phyloP scores from a whole-genome alignment of 2,329 filamentous ascomycete genomes.

The Fonsecaea pedrosoi region DNA sequence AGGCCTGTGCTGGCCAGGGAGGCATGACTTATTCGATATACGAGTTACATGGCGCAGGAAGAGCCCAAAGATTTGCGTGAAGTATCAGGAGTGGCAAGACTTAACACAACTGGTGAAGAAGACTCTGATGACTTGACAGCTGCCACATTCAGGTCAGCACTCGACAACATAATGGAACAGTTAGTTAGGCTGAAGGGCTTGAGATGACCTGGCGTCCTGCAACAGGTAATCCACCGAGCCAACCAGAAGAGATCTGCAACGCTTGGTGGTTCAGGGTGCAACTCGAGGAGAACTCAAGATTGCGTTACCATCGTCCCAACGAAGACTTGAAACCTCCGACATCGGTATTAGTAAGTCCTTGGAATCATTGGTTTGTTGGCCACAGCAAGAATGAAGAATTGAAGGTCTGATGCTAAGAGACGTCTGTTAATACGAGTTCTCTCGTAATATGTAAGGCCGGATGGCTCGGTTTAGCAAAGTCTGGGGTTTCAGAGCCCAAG shows the following conservation, averaged over 20 bases:
- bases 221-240: conserved; percentile 4
- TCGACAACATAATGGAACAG: too few species aligned
- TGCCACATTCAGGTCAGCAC: neutral
- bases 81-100: neutral
- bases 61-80: neutral
- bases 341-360: neutral
- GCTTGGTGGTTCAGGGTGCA: neutral
- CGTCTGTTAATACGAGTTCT: neutral
- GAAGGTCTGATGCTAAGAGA: neutral
- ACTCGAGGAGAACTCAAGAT: neutral
- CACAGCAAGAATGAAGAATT: neutral
- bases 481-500: neutral
- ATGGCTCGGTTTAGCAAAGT: neutral
- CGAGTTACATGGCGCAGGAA: neutral
- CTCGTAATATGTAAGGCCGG: neutral
- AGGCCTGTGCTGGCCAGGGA: neutral
- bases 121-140: neutral
- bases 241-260: conserved; percentile 14
- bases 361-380: neutral
- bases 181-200: neutral
- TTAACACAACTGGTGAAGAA: conserved; percentile 5
- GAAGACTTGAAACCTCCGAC: neutral
- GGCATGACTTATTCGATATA: conserved; percentile 7
- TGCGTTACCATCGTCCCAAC: neutral
- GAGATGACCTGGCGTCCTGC: conserved; percentile 5